These are phyloP conservation scores for Populus euphratica DNA, from an alignment of 345 rosid genomes.

Conservation along the genomic window DNA sequence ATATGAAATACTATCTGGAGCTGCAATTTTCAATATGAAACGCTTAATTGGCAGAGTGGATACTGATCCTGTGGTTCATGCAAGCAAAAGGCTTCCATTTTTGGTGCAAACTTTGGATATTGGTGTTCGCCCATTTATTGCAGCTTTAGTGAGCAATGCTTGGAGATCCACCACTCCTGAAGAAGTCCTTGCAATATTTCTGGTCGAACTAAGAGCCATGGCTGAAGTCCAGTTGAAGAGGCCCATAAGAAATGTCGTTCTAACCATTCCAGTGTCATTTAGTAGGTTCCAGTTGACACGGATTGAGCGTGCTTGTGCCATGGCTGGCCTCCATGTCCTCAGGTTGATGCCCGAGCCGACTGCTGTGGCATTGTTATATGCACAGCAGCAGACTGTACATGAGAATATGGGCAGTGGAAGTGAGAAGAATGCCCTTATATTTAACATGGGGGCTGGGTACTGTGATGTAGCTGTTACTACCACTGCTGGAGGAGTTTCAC, in stretches of 20 bases:
- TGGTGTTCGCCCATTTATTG: conserved; percentile 80
- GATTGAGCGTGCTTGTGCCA: conserved; percentile 80
- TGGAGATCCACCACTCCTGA: conserved; percentile 92
- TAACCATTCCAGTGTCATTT: conserved; percentile 81
- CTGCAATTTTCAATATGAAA: conserved; percentile 86
- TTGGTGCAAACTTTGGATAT: conserved; percentile 78
- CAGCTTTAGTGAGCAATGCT: conserved; percentile 70
- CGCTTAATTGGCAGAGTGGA: conserved; percentile 85
- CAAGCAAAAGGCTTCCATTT: conserved; percentile 70
- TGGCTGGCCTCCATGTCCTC: conserved; percentile 85
- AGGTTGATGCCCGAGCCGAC: conserved; percentile 89
- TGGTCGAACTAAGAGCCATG: conserved; percentile 70
- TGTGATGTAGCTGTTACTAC: conserved; percentile 77
- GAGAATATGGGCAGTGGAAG: conserved; percentile 79
- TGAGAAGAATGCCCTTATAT: conserved; percentile 78
- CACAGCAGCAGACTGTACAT: conserved; percentile 59
- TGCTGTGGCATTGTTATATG: conserved; percentile 77
- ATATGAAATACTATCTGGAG: conserved; percentile 71
- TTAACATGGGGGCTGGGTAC: conserved; percentile 88
- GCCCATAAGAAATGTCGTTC: conserved; percentile 64
- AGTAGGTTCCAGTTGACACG: conserved; percentile 78
- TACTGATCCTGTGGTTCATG: conserved; percentile 74
- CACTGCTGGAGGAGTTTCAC: conserved; percentile 95
- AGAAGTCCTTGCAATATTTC: conserved; percentile 76
- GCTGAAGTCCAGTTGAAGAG: conserved; percentile 69